These are phyloP conservation scores for Blastocladiella emersonii DNA, from an alignment of 371 early-diverging fungal genomes.

Conservation along the genomic window DNA sequence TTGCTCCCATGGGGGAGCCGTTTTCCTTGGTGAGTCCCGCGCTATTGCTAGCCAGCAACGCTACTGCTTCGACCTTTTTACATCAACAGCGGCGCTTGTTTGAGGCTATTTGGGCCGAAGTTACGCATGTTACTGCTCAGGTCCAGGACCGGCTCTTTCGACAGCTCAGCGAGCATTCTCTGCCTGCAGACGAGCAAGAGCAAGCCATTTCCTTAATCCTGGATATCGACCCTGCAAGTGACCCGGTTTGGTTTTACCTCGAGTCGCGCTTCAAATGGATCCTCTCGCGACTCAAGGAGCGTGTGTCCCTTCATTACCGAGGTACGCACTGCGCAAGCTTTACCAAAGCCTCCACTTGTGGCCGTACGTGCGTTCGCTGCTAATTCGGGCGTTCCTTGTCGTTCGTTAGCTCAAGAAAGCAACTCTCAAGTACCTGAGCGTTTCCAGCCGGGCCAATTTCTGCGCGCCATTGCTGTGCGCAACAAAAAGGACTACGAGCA, in stretches of 20 bases:
- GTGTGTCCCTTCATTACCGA: conserved; percentile 21
- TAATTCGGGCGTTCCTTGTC: background rate
- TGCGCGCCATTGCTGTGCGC: background rate
- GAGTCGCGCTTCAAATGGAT: conserved; percentile 81
- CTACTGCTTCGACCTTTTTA: too few relatives aligned
- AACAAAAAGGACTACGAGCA: conserved; percentile 23
- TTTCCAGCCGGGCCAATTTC: conserved; percentile 20
- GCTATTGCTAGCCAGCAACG: too few relatives aligned
- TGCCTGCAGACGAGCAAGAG: conserved; percentile 79
- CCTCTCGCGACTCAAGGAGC: conserved; percentile 50
- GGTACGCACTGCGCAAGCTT: too few relatives aligned
- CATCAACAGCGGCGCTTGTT: conserved; percentile 78
- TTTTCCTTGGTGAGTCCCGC: too few relatives aligned
- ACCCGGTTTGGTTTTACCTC: conserved; percentile 83
- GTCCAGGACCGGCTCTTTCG: conserved; percentile 53
- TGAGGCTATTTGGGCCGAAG: conserved; percentile 87
- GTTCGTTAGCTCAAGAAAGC: too few relatives aligned
- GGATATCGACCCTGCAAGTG: conserved; percentile 64
- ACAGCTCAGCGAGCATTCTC: conserved; percentile 61
- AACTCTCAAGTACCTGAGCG: too few relatives aligned
- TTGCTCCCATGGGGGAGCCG: background rate
- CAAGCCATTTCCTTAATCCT: conserved; percentile 68
- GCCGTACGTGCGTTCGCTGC: too few relatives aligned
- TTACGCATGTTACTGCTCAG: conserved; percentile 60
- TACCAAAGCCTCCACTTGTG: too few relatives aligned